Evolutionary conservation across 2,329 filamentous ascomycete genomes (phyloP), one percentile per base, ranked within the genome.

Genomic region (Aspergillus carbonarius): DNA sequence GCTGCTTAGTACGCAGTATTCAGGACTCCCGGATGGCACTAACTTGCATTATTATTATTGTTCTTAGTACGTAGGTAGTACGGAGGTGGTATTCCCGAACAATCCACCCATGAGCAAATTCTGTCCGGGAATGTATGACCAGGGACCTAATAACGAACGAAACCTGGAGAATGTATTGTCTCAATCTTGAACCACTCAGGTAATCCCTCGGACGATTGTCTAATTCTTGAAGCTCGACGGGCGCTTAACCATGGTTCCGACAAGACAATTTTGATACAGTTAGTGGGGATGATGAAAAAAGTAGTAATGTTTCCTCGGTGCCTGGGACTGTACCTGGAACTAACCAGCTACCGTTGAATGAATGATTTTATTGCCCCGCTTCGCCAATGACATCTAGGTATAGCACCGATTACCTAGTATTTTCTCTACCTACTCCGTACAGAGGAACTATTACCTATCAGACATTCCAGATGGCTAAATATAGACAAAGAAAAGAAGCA

Each of bases 261-360:
- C 20, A 40, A 35, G 37, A 49, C 54, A 59, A 49, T 54, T 60
- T 57, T 63, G 61, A 66, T 61, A 63, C 63, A 58, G 57, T 55
- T 34, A 32, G 63, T 65, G 64, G 64, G 63, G 59, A 59, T 39
- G 55, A 51, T 53, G 42, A 52, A 57, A 61, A 60, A 63, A 59
- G 54, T 27, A 58, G 17, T 42, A 30, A 44, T 54, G 15, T 30
- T n/a, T 13, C n/a, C n/a, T 30, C 27, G 15, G 44, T 30, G 25
- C 44, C 44, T 30, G 25, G 25, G 23, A 18, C 23, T 15, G 23
- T 47, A 47, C 20, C 42, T 27, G 42, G 23, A 27, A 47, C 42
- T 27, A 47, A 5, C 42, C 15, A 47, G 42, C 12, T 8, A 47
- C 42, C 23, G 42, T 48, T 48, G 44, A 48, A 48, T 48, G 18